phyloP scores from a whole-genome alignment of 164 flowering plant genomes.

The Annona cherimola region DNA sequence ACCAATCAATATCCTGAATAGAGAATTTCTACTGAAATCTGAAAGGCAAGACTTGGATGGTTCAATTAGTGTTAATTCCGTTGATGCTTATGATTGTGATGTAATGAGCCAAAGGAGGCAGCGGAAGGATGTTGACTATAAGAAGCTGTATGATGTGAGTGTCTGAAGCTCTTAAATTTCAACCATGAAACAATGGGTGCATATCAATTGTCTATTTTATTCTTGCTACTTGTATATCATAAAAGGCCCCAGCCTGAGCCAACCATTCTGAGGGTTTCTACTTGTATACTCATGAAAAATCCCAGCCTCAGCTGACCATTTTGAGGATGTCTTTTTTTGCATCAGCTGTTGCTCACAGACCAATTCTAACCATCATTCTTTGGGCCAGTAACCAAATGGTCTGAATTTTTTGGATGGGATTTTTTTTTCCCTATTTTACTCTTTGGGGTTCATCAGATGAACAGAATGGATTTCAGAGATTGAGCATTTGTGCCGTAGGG shows the following conservation, averaged over 20 bases:
- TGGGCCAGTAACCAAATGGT: not conserved
- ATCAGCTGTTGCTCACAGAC: not conserved
- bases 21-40: conserved; percentile 10
- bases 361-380: not conserved
- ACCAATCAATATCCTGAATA: conserved; percentile 9
- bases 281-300: no score
- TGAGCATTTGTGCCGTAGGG: no score
- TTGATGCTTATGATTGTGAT: conserved; percentile 42
- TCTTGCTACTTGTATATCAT: no score
- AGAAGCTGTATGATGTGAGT: conserved; percentile 82
- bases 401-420: not conserved
- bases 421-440: not conserved
- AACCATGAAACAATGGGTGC: not conserved
- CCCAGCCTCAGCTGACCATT: not conserved
- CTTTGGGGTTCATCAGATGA: not conserved
- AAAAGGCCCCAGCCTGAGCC: no score
- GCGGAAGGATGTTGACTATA: conserved; percentile 74
- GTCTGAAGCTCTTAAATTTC: conserved; percentile 2
- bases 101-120: conserved; percentile 48
- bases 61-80: conserved; percentile 27
- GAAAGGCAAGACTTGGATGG: conserved; percentile 14
- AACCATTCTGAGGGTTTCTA: no score
- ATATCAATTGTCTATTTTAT: no score
- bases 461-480: not conserved
- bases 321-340: not conserved